A percentile compares a stretch with the other conserved stretches of the same genome.
These are phyloP conservation scores for Sergeia podlipaevii DNA, from an alignment of 208 protist species.

Conservation along the genomic window DNA sequence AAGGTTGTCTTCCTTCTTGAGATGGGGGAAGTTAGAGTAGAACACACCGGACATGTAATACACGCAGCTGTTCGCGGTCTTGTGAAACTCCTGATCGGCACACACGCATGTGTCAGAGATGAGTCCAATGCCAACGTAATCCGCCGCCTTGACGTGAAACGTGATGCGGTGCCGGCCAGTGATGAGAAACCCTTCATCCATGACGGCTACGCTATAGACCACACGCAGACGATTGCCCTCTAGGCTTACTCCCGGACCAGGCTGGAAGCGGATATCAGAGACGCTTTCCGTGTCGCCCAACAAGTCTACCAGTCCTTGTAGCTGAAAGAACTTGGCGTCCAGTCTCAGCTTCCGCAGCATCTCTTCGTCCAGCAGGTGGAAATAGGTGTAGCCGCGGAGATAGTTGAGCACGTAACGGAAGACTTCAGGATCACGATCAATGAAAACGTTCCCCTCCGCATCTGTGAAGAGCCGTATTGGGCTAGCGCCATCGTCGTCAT, in stretches of 20 bases:
- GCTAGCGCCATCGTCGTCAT: conserved; percentile 4
- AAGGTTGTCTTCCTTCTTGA: conserved; percentile 86
- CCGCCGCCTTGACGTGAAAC: conserved; percentile 64
- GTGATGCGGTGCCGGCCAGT: conserved; percentile 79
- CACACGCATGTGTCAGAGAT: conserved; percentile 76
- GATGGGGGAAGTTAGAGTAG: conserved; percentile 87
- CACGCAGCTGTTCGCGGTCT: conserved; percentile 79
- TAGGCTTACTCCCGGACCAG: conserved; percentile 67
- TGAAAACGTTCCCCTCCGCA: conserved; percentile 55
- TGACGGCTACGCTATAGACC: conserved; percentile 73
- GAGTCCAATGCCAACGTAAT: conserved; percentile 89
- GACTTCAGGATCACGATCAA: conserved; percentile 79
- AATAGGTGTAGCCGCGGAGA: conserved; percentile 73
- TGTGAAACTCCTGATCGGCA: conserved; percentile 87
- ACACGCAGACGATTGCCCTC: conserved; percentile 78
- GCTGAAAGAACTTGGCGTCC: conserved; percentile 78
- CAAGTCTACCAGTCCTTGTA: conserved; percentile 43
- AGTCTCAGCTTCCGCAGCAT: conserved; percentile 49
- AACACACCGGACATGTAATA: conserved; percentile 94
- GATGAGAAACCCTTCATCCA: conserved; percentile 73
- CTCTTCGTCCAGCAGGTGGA: conserved; percentile 66
- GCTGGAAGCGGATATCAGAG: conserved; percentile 32
- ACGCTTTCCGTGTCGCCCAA: conserved; percentile 28
- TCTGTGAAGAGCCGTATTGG: conserved; percentile 36
- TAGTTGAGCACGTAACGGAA: conserved; percentile 85